Conservation (phyloP, 2,329 filamentous ascomycete genomes). For the Aspergillus ruber region DNA sequence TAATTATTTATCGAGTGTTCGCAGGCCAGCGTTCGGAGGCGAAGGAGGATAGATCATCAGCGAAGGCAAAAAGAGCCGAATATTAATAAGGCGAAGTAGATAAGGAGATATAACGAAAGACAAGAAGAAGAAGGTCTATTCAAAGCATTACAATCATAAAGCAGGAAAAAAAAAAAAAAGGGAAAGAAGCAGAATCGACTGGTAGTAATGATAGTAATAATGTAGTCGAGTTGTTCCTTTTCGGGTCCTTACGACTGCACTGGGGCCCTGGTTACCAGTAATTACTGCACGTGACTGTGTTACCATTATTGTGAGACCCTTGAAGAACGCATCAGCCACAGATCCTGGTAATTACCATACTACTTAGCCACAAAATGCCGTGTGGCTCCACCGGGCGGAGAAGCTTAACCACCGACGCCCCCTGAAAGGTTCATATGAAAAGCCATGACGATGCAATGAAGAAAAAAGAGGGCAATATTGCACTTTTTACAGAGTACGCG, state of each 20-base stretch:
- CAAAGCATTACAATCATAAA: neutral
- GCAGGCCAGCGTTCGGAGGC: neutral
- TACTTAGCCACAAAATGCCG: constrained; percentile 1
- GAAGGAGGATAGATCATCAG: neutral
- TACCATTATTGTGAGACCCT: neutral
- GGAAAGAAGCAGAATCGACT: neutral
- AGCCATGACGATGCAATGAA: neutral
- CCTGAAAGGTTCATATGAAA: neutral
- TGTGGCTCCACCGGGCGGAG: constrained; percentile 1
- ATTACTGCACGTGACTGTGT: neutral
- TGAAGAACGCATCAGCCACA: neutral
- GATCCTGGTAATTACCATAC: neutral
- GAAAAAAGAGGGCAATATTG: neutral
- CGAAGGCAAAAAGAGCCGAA: neutral
- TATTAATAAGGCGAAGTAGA: neutral
- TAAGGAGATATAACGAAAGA: neutral
- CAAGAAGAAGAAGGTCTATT: neutral
- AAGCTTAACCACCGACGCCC: neutral
- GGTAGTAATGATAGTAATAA: neutral
- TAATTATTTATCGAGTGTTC: neutral
- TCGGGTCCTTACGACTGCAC: neutral
- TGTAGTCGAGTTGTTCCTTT: neutral
- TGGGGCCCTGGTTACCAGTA: neutral
- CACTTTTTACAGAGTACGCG: neutral
- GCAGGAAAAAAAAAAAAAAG: neutral